These are phyloP conservation scores for Ajuga chamaepitys DNA, from an alignment of 257 asterid species.

Conservation along the genomic window DNA sequence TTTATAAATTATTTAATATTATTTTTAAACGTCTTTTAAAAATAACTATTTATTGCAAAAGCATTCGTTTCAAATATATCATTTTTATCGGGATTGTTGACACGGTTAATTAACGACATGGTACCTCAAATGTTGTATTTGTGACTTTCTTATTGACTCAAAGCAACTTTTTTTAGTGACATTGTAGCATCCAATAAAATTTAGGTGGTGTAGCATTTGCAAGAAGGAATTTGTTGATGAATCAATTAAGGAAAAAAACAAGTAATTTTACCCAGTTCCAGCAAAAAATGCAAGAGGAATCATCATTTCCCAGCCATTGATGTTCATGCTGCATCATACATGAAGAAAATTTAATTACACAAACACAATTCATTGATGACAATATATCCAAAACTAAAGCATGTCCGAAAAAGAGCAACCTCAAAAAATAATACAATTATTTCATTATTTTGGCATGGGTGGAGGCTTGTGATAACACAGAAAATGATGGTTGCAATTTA, in stretches of 20 bases:
- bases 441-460: background rate
- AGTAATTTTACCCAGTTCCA: constrained; percentile 53
- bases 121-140: too few relatives aligned
- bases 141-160: too few relatives aligned
- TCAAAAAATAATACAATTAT: background rate
- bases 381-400: background rate
- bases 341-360: background rate
- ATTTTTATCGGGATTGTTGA: too few relatives aligned
- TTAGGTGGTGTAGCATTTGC: too few relatives aligned
- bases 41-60: too few relatives aligned
- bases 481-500: background rate
- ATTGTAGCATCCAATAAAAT: too few relatives aligned
- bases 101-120: too few relatives aligned
- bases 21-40: too few relatives aligned
- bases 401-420: background rate
- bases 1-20: too few relatives aligned
- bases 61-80: too few relatives aligned
- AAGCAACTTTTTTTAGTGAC: too few relatives aligned
- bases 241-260: background rate
- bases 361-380: background rate
- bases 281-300: constrained; percentile 78
- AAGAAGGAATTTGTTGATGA: too few relatives aligned
- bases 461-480: background rate
- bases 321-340: constrained; percentile 52
- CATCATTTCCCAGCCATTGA: constrained; percentile 81